Conservation (phyloP, 441 rosid genomes). For the Populus hybrid region DNA sequence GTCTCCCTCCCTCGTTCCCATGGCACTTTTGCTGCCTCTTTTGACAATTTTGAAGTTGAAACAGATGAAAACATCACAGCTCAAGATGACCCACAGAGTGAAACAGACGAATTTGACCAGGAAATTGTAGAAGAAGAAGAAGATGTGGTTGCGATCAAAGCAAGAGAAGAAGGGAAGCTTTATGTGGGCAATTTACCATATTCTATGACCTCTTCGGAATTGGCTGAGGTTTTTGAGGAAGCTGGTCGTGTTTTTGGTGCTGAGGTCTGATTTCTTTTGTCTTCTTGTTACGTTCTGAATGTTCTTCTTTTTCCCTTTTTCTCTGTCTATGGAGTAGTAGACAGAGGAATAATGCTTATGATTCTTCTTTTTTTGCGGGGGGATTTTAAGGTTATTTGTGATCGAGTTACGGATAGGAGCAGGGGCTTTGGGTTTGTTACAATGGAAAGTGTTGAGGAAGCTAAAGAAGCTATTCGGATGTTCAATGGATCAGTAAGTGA, state of each 20-base stretch:
- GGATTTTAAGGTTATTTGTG: constrained; percentile 57
- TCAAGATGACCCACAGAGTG: constrained; percentile 28
- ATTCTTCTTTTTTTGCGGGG: neutral
- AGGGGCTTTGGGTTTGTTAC: constrained; percentile 90
- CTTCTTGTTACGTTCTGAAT: neutral
- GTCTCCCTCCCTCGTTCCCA: constrained; percentile 25
- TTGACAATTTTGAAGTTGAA: constrained; percentile 30
- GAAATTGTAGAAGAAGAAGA: constrained; percentile 27
- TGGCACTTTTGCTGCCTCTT: constrained; percentile 32
- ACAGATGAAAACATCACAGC: constrained; percentile 23
- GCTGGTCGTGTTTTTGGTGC: constrained; percentile 69
- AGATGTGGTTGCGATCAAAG: constrained; percentile 28
- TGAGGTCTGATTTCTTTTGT: constrained; percentile 46
- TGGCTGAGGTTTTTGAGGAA: constrained; percentile 57
- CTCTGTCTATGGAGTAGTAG: neutral
- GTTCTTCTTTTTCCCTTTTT: neutral
- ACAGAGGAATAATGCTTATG: neutral
- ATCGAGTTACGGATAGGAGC: constrained; percentile 87
- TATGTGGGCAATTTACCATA: constrained; percentile 85
- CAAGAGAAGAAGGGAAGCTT: constrained; percentile 58
- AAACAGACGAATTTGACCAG: constrained; percentile 19
- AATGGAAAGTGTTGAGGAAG: constrained; percentile 74
- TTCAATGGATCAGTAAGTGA: constrained; percentile 75
- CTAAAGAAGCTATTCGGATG: constrained; percentile 74
- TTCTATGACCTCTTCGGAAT: constrained; percentile 59